Conservation (phyloP, 2,329 filamentous ascomycete genomes). For the Xylaria sp. region DNA sequence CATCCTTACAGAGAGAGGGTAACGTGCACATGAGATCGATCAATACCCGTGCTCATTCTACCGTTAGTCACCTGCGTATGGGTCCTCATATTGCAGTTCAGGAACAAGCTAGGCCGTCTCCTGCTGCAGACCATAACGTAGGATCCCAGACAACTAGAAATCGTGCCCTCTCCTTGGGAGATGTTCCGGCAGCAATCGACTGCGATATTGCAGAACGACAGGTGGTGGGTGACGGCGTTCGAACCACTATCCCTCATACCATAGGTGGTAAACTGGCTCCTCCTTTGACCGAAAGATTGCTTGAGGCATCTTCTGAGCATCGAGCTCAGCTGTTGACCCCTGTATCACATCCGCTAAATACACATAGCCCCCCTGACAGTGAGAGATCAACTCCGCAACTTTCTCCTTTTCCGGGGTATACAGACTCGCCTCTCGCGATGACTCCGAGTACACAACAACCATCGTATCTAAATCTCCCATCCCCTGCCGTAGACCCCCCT, state of each 20-base stretch:
- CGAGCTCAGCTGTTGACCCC: slow-evolving; percentile 33
- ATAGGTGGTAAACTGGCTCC: slow-evolving; percentile 51
- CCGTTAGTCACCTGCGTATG: slow-evolving; percentile 63
- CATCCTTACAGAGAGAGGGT: slow-evolving; percentile 84
- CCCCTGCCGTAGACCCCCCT: slow-evolving; percentile 60
- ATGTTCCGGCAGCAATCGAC: slow-evolving; percentile 52
- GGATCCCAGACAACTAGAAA: slow-evolving; percentile 47
- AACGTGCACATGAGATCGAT: slow-evolving; percentile 79
- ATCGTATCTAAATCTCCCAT: slow-evolving; percentile 67
- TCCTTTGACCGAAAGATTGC: slow-evolving; percentile 38
- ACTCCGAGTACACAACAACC: slow-evolving; percentile 57
- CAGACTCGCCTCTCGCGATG: slow-evolving; percentile 65
- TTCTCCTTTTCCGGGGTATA: slow-evolving; percentile 75
- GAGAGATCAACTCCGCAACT: slow-evolving; percentile 59
- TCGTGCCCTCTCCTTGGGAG: slow-evolving; percentile 61
- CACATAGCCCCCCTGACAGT: slow-evolving; percentile 59
- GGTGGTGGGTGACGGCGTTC: slow-evolving; percentile 49
- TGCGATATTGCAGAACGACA: slow-evolving; percentile 55
- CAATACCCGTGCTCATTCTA: slow-evolving; percentile 74
- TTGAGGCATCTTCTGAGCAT: slow-evolving; percentile 37
- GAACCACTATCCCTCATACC: slow-evolving; percentile 42
- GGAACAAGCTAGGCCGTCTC: slow-evolving; percentile 37
- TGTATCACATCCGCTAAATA: slow-evolving; percentile 57
- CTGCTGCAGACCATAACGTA: slow-evolving; percentile 34
- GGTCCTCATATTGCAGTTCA: slow-evolving; percentile 16